phyloP scores from a whole-genome alignment of 2,329 filamentous ascomycete species.

The Fonsecaea pugnacius region DNA sequence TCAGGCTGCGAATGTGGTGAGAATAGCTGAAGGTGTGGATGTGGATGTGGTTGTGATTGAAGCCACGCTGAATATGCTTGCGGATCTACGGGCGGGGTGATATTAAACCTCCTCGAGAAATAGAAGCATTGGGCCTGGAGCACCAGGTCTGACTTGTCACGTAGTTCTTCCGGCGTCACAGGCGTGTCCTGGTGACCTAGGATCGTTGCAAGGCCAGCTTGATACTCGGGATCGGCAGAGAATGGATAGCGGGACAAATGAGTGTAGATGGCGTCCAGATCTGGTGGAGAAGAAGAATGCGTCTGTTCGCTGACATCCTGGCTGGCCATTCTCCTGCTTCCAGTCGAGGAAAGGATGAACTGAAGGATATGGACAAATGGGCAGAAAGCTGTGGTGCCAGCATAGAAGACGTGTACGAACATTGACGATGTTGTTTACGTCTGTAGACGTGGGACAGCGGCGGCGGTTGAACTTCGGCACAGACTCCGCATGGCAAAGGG shows the following conservation, averaged over 20 bases:
- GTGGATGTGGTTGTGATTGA: conserved; percentile 36
- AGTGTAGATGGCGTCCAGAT: conserved; percentile 39
- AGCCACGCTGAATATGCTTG: conserved; percentile 70
- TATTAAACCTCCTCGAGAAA: conserved; percentile 42
- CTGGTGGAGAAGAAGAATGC: not conserved
- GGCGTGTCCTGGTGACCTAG: conserved; percentile 48
- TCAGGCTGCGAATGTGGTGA: conserved; percentile 2
- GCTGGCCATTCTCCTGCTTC: not conserved
- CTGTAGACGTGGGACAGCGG: not conserved
- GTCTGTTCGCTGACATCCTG: not conserved
- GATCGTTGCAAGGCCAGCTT: conserved; percentile 53
- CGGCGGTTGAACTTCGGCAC: no score
- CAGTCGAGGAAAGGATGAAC: not conserved
- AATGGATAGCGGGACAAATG: conserved; percentile 48
- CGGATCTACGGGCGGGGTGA: conserved; percentile 62
- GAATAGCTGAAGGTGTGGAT: conserved; percentile 24
- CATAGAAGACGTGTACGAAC: not conserved
- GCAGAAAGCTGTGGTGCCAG: not conserved
- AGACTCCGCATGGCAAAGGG: not conserved
- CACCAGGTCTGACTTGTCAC: conserved; percentile 48
- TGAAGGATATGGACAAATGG: not conserved
- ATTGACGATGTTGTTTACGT: not conserved
- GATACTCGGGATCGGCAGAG: conserved; percentile 50
- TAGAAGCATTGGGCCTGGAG: conserved; percentile 55
- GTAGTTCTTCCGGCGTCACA: conserved; percentile 46